Percentiles rank a stretch among this genome's conserved stretches.
Conservation (phyloP, 1,284 basidiomycete genomes). For the Exobasidium cylindrosporum region DNA sequence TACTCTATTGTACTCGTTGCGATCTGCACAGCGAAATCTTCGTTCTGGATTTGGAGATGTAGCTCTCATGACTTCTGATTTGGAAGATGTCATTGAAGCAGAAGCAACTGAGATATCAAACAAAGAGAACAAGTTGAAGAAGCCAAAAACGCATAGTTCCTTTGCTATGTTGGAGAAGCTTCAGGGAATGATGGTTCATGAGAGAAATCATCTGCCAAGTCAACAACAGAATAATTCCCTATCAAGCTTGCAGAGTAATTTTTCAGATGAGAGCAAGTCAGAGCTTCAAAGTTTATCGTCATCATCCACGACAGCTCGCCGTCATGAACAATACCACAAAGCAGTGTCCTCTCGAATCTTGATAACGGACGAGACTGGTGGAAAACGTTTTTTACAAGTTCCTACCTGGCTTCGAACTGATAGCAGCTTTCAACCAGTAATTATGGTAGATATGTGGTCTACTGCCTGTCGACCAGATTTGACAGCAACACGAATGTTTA, state of each 20-base stretch:
- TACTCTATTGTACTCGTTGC: not conserved
- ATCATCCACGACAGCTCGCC: not conserved
- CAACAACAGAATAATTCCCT: no score
- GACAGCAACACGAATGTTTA: not conserved
- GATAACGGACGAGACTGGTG: not conserved
- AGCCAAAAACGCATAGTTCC: not conserved
- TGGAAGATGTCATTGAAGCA: not conserved
- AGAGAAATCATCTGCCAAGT: no score
- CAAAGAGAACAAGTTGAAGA: not conserved
- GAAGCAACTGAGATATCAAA: no score
- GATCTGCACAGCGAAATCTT: not conserved
- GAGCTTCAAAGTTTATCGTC: not conserved
- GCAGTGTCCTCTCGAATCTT: not conserved
- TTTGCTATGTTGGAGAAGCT: not conserved
- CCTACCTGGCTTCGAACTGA: not conserved
- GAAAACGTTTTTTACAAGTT: not conserved
- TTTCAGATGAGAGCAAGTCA: not conserved
- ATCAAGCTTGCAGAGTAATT: not conserved
- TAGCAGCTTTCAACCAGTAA: not conserved
- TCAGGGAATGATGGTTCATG: not conserved
- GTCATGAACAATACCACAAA: no score
- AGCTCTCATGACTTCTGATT: not conserved
- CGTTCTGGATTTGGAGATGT: not conserved
- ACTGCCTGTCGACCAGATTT: not conserved
- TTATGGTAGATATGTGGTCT: not conserved